Evolutionary conservation across 306 rosid genomes (phyloP).

Genomic region (Trifolium subterraneum): DNA sequence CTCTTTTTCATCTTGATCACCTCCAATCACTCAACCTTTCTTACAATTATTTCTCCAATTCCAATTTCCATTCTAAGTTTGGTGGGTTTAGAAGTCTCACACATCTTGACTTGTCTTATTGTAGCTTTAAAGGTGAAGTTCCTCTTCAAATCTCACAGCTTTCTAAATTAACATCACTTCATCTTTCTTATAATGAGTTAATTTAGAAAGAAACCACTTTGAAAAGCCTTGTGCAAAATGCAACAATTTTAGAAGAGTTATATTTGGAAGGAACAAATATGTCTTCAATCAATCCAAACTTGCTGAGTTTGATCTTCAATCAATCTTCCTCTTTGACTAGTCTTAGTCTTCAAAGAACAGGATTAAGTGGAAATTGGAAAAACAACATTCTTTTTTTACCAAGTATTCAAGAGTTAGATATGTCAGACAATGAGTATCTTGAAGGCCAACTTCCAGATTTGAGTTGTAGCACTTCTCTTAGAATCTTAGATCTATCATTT

Average conservation of each 20-base stretch:
- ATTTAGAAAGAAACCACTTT: slow-evolving; percentile 10
- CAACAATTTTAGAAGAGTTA: background rate
- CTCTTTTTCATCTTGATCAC: background rate
- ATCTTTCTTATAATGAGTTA: background rate
- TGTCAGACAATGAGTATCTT: background rate
- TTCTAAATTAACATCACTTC: background rate
- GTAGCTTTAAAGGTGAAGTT: background rate
- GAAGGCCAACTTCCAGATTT: background rate
- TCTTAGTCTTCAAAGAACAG: background rate
- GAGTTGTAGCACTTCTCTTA: background rate
- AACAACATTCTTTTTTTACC: slow-evolving; percentile 1
- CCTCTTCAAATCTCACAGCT: background rate
- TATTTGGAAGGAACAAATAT: background rate
- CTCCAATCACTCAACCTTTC: slow-evolving; percentile 31
- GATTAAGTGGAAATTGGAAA: background rate
- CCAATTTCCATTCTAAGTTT: slow-evolving; percentile 18
- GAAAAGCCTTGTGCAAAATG: slow-evolving; percentile 3
- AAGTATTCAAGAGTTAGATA: slow-evolving; percentile 10
- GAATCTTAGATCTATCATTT: background rate
- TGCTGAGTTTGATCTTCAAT: background rate
- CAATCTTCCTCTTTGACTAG: slow-evolving; percentile 21
- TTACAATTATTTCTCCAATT: background rate
- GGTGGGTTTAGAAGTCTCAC: background rate
- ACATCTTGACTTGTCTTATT: background rate
- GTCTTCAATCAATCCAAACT: background rate